phyloP scores from a whole-genome alignment of 2,329 filamentous ascomycete species.

The Didymella sp. region DNA sequence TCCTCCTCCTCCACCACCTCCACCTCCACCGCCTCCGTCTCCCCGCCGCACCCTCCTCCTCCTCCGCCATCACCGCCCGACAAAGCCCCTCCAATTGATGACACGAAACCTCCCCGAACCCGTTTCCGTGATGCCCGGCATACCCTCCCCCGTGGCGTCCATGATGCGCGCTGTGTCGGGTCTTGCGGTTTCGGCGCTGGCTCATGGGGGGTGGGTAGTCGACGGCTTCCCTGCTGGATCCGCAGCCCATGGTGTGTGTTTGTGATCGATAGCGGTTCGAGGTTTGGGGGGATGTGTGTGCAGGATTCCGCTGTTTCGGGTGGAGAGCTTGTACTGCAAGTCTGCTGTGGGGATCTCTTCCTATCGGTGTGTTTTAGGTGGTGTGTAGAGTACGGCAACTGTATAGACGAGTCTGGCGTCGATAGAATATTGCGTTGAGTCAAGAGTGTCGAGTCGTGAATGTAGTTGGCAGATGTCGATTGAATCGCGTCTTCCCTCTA shows the following conservation, averaged over 20 bases:
- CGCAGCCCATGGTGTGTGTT: slow-evolving; percentile 27
- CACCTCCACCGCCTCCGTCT: neutral
- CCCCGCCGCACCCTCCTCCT: neutral
- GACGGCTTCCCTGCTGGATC: slow-evolving; percentile 17
- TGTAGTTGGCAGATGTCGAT: neutral
- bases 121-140: too few species aligned
- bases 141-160: neutral
- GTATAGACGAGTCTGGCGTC: too few species aligned
- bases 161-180: neutral
- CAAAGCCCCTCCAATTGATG: too few species aligned
- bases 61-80: neutral
- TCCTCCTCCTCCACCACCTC: neutral
- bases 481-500: neutral
- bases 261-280: neutral
- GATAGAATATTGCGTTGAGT: too few species aligned
- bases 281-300: neutral
- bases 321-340: neutral
- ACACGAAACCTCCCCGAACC: too few species aligned
- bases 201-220: slow-evolving; percentile 28
- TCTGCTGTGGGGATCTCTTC: too few species aligned
- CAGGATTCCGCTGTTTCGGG: neutral
- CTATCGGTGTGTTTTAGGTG: too few species aligned
- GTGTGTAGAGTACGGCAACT: too few species aligned
- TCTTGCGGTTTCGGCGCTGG: slow-evolving; percentile 3
- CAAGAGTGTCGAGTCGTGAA: neutral